Evolutionary conservation across 306 rosid species (phyloP), one percentile per base, ranked within the genome.

Genomic region (Begonia masoniana): DNA sequence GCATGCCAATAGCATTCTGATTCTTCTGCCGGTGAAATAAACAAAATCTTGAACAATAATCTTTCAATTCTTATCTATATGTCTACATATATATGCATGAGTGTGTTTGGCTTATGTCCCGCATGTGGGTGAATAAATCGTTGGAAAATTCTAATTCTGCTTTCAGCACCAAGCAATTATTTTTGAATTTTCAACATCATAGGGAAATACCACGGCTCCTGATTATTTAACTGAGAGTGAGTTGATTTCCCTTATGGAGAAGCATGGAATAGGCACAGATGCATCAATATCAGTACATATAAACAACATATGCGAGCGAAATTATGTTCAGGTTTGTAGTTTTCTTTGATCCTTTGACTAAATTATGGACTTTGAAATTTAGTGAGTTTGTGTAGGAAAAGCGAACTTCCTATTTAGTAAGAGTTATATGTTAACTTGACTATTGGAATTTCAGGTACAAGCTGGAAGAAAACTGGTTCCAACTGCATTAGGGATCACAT

Each of bases 291-390:
- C 97, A 35, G 95, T 82, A 57, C 97, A 89, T 74, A 80, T 89
- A 68, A 89, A 85, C 80, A 89, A 89, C 83, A 89, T 89, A 64
- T 79, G 95, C 39, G 97, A 89, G 71, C 87, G 97, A 62, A 89
- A 89, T 71, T 89, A 76, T 73, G 97, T 89, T 71, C 95, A 89
- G 97, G 97, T 89, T 58, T 24, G 55, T 58, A 43, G 15, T 31
- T 17, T 49, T 42, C 47, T 21, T 16, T 43, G 16, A 11, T 17
- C 49, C 47, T 47, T 15, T 43, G 16, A 51, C 16, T 12, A 17
- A 23, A 16, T 47, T 35, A 58, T 57, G 51, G 10, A 21, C 47
- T 13, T 15, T 49, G 48, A 8, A 31, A 59, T 35, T 47, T 47
- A 15, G n/a, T n/a, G 49, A 10, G 36, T 15, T 26, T 26, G 35